Evolutionary conservation across 768 basidiomycete species (phyloP), one percentile per base, ranked within the genome.

Genomic region (Rhizopogon salebrosus): DNA sequence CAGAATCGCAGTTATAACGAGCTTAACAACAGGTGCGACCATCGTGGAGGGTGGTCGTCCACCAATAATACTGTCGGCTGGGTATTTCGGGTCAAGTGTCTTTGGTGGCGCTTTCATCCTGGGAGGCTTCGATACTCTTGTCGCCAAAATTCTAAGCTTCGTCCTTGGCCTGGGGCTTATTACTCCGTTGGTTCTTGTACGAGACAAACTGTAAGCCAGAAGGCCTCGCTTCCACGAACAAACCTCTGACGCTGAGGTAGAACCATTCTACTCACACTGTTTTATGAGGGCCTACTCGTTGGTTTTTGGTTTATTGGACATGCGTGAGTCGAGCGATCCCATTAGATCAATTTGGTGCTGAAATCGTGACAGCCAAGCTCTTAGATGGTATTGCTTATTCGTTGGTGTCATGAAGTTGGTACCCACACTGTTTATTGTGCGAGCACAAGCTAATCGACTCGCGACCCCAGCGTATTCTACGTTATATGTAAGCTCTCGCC

Each of bases 281-380:
- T 84, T 9, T 95, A 92, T 60, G 93, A 97, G 68, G 92, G 80
- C 8, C 71, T 97, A 22, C 75, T 98, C 42, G 80, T 98, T 52
- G 94, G 91, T 0, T 90, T 98, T 59, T 97, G 95, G 94, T 97
- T 95, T 66, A 83, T 94, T 40, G 92, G 87, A 63, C 95, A 98
- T 67, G 93, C 78, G 92, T 87, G 67, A 59, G 85, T 76, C 49
- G 56, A 42, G 24, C 16, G 6, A 38, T 35, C 37, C 26, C 18
- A 23, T 43, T 57, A 1, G 46, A 52, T 55, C 22, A 34, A 29
- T 43, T 45, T 55, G 34, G 57, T 43, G 45, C 35, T 48, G 18
- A 24, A 48, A 24, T 46, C 8, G 55, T 11, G 14, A 52, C 58
- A 94, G 85, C 39, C 84, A 84, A 70, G 87, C 89, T 40, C 70